Evolutionary conservation across 1,284 basidiomycete genomes (phyloP), one percentile per base, ranked within the genome.

Genomic region (Microbotryum scabiosae): DNA sequence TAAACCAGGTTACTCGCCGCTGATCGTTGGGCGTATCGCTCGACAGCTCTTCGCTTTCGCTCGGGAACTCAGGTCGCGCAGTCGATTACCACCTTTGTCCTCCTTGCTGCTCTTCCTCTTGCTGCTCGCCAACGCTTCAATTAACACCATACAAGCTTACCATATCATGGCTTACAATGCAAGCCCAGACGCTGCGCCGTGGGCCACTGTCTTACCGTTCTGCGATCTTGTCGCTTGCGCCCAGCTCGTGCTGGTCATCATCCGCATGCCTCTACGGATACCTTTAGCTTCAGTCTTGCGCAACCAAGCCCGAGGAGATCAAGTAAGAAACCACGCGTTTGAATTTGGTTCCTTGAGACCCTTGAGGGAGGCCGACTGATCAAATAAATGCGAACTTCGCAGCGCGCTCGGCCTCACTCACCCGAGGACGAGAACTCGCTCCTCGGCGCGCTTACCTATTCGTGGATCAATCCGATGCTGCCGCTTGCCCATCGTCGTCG

Each of bases 391-490:
- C 36, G 14, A 41, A 1, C 36, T 41, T 41, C 36, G 36, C 51
- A 58, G 47, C 32, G 21, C 12, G 16, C 21, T 14, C 47, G 43
- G 14, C 75, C 57, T 73, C 79, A n/a, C 70, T 84, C 47, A 79
- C 81, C 84, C 4, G 88, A 91, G 73, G 88, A 90, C 71, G 77
- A 80, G 59, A 85, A 83, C 48, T 84, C 80, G n/a, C 76, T 90
- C 18, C 86, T 83, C 81, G 78, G 82, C n/a, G 90, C 88, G 85
- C 78, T 82, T 56, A 83, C 82, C 1, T 90, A 90, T 73, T 80
- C 81, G 2, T 91, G 88, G 76, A 80, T 90, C 51, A 81, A 84
- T 69, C 82, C 84, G 1, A 77, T 90, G 52, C 82, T 90, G 70
- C 51, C 51, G 7, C 44, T 60, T 7, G 67, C 63, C 21, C 32